phyloP scores from a whole-genome alignment of 2,329 filamentous ascomycete species.

The Acephala macrosclerotiorum region DNA sequence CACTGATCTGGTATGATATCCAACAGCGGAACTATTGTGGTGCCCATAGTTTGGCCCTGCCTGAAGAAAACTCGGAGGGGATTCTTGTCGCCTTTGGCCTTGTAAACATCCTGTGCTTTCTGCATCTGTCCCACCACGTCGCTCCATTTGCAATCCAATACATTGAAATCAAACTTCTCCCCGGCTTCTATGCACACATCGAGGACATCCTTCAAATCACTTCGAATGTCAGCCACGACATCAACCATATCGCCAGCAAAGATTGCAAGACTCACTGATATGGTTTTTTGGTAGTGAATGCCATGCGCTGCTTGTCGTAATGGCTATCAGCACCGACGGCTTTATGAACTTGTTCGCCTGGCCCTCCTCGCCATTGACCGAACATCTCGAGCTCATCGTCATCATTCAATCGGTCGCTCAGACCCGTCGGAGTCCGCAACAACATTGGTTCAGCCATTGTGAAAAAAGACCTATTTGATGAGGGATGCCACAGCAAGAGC shows the following conservation, averaged over 20 bases:
- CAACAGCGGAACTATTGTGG: background rate
- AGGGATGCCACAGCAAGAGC: background rate
- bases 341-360: background rate
- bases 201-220: background rate
- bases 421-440: background rate
- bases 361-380: background rate
- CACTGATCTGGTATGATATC: background rate
- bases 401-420: conserved; percentile 1
- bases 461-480: background rate
- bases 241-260: background rate
- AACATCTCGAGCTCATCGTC: background rate
- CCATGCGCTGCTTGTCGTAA: conserved; percentile 3
- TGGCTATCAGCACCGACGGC: background rate
- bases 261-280: background rate
- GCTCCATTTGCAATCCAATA: background rate
- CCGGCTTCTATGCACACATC: background rate
- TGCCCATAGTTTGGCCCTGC: background rate
- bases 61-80: background rate
- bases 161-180: background rate
- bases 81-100: background rate
- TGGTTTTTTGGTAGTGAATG: background rate
- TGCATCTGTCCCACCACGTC: background rate
- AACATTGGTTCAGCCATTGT: background rate
- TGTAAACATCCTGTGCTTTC: background rate
- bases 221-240: background rate